Conservation (phyloP, 148 eudicot genomes). For the Chenopodium album region DNA sequence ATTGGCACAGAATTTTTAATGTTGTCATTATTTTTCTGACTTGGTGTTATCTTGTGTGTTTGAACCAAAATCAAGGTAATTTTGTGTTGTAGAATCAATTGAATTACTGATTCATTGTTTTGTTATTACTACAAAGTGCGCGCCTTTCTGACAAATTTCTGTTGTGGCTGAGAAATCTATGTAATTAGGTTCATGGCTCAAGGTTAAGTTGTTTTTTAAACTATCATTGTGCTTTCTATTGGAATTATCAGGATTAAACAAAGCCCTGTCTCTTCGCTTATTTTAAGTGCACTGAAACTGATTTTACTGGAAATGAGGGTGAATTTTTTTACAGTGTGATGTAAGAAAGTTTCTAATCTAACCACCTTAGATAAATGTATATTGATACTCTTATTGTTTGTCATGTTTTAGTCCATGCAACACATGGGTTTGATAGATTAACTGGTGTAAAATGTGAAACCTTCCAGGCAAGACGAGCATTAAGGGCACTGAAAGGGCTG, state of each 20-base stretch:
- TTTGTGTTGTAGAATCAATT: not conserved
- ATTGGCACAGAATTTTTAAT: not conserved
- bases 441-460: not conserved
- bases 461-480: slow-evolving; percentile 77
- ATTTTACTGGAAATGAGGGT: not conserved
- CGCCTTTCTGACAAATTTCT: too few species aligned
- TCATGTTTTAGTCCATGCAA: too few species aligned
- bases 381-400: too few species aligned
- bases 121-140: too few species aligned
- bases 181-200: not conserved
- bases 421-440: not conserved
- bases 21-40: not conserved
- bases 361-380: too few species aligned
- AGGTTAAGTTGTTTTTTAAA: not conserved
- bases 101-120: not conserved
- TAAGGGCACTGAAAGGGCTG: slow-evolving; percentile 73
- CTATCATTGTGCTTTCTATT: not conserved
- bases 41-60: not conserved
- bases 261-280: not conserved
- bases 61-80: not conserved
- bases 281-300: not conserved
- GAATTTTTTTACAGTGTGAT: not conserved
- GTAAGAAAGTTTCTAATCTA: too few species aligned
- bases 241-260: not conserved
- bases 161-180: too few species aligned